Base-by-base conservation (phyloP, 2,329 filamentous ascomycete genomes). In the Diaporthe humulicola region DNA sequence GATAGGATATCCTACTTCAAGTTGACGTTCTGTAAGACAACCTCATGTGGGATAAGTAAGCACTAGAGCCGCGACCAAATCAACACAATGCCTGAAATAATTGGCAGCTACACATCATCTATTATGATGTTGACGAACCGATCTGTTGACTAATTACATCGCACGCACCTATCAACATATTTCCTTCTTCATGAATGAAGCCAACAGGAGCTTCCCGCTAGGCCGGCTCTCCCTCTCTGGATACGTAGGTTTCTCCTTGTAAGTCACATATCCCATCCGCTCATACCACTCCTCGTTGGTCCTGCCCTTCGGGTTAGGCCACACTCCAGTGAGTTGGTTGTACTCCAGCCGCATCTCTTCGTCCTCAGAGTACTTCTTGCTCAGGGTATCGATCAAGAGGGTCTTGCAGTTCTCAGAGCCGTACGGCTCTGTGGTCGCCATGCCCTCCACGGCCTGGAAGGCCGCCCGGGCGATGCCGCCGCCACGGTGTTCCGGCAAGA, bases 201-300 rank as follows among this genome's bases (percentile, higher is more conserved):
- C 67, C 38, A 56, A 10, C 4, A 70, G 67, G 19, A 57, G 25
- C 36, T 30, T 38, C 22, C 50, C 52, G 5, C 17, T 22, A 56
- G n/a, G 3, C n/a, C 19, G 36, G 19, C 25, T 12, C 50, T 45
- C 52, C 5, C 3, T 9, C 19, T 30, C 67, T 6, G 67, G 17
- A 60, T 73, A 73, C 8, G 36, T 7, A 19, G 66, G 71, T 50
- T 60, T 45, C 38, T 76, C 76, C 48, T 76, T 73, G 50, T 74
- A 77, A 22, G 74, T 77, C 19, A 75, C 74, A 25, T 75, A 77
- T 0, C 76, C 76, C 76, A 77, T 75, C 40, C 76, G 57, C 25
- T 8, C 22, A n/a, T 77, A 77, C 76, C 76, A 77, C 14, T 72
- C 71, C 66, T 77, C 76, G 33, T 60, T 76, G 45, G 71, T 72